A percentile compares a stretch with the other conserved stretches of the same genome.
Conservation (phyloP, 108 stramenopile genomes). For the Parmales sp. region DNA sequence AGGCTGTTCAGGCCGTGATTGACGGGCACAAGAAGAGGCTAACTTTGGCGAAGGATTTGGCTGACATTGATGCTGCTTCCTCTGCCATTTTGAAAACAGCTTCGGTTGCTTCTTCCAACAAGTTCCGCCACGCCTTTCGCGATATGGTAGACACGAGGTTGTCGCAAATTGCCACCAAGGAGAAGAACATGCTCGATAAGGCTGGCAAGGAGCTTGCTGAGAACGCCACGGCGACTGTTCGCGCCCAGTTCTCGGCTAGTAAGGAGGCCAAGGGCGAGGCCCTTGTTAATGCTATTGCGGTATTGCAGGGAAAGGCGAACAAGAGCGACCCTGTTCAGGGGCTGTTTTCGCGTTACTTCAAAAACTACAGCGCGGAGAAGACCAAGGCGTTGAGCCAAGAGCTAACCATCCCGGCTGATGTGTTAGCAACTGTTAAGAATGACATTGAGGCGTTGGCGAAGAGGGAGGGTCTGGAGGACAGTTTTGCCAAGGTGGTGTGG, state of each 20-base stretch:
- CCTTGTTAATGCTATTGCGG: not conserved
- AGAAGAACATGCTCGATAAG: not conserved
- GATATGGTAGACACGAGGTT: not conserved
- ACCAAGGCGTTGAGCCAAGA: not conserved
- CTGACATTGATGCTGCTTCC: not conserved
- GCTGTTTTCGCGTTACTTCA: not conserved
- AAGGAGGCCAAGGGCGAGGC: not conserved
- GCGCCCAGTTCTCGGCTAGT: not conserved
- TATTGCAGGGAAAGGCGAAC: not conserved
- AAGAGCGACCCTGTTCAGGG: not conserved
- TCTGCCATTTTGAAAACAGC: not conserved
- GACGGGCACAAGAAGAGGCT: conserved; percentile 6
- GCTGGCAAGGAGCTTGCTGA: not conserved
- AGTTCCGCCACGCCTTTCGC: not conserved
- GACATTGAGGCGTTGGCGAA: not conserved
- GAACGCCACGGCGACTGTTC: not conserved
- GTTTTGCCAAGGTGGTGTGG: not conserved
- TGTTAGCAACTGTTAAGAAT: not conserved
- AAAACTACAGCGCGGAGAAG: not conserved
- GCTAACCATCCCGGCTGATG: not conserved
- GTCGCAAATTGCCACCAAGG: not conserved
- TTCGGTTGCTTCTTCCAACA: not conserved
- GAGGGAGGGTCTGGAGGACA: not conserved
- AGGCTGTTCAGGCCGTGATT: conserved; percentile 1
- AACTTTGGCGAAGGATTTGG: not conserved